These are phyloP conservation scores for Psilocybe cyanescens DNA, from an alignment of 768 basidiomycete genomes.

Conservation along the genomic window DNA sequence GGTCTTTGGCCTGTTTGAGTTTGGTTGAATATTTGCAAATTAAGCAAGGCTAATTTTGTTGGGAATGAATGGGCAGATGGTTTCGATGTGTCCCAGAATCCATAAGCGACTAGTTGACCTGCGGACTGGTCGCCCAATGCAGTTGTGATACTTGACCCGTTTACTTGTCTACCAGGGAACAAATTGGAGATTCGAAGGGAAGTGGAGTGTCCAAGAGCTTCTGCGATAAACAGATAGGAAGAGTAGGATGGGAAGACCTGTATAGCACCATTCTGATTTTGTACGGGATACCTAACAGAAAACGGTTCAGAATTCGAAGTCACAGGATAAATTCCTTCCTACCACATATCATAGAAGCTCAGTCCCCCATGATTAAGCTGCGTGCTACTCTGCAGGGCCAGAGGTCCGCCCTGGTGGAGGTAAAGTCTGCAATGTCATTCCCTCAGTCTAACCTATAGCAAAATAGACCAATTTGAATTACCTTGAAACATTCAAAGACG, in stretches of 20 bases:
- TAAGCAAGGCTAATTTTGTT: conserved; percentile 50
- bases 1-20: conserved; percentile 47
- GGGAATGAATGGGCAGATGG: conserved; percentile 36
- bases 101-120: conserved; percentile 55
- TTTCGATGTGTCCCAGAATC: conserved; percentile 46
- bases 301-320: not conserved
- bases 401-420: conserved; percentile 58
- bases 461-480: conserved; percentile 10
- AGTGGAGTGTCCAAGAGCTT: conserved; percentile 48
- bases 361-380: conserved; percentile 54
- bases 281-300: conserved; percentile 45
- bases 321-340: conserved; percentile 5
- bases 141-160: conserved; percentile 57
- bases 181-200: conserved; percentile 49
- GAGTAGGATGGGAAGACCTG: conserved; percentile 59
- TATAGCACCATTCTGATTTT: conserved; percentile 49
- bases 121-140: conserved; percentile 48
- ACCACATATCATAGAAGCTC: conserved; percentile 54
- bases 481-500: conserved; percentile 54
- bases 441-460: not conserved
- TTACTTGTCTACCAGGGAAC: conserved; percentile 53
- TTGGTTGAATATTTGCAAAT: conserved; percentile 54
- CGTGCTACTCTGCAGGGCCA: conserved; percentile 51
- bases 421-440: conserved; percentile 38
- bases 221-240: conserved; percentile 54